Evolutionary conservation across 495 filamentous ascomycete genomes (phyloP).

Genomic region (Aspergillus taichungensis): DNA sequence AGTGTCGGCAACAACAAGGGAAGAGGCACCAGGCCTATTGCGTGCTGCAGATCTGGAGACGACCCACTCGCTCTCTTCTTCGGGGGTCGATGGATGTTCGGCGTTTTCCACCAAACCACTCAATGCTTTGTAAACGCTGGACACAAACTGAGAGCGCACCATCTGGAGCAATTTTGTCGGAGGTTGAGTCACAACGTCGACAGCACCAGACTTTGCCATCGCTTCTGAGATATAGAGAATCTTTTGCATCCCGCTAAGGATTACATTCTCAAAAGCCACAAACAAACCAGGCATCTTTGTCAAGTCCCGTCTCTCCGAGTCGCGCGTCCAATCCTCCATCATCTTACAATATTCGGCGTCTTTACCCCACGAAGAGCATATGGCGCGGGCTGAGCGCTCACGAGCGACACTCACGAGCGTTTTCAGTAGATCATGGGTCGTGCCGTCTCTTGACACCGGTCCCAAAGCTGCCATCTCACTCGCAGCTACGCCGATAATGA

Average conservation of each 20-base stretch:
- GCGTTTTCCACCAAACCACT: slow-evolving; percentile 96
- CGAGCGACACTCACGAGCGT: slow-evolving; percentile 65
- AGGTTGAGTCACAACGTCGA: slow-evolving; percentile 72
- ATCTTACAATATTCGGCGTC: slow-evolving; percentile 84
- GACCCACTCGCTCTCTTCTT: slow-evolving; percentile 50
- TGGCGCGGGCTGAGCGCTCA: slow-evolving; percentile 71
- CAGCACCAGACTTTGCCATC: slow-evolving; percentile 53
- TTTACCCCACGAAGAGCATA: slow-evolving; percentile 76
- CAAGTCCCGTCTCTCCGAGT: slow-evolving; percentile 66
- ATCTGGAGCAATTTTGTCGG: slow-evolving; percentile 74
- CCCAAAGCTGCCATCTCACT: slow-evolving; percentile 73
- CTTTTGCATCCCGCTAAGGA: slow-evolving; percentile 80
- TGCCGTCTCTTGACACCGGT: slow-evolving; percentile 49
- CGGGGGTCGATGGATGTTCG: slow-evolving; percentile 54
- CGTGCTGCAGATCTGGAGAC: slow-evolving; percentile 20
- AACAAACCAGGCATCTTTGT: slow-evolving; percentile 87
- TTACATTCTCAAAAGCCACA: slow-evolving; percentile 63
- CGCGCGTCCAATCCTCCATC: slow-evolving; percentile 84
- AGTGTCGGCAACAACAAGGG: slow-evolving; percentile 39
- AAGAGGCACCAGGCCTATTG: slow-evolving; percentile 22
- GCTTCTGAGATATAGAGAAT: slow-evolving; percentile 88
- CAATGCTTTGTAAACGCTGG: slow-evolving; percentile 81
- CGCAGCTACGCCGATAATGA: slow-evolving; percentile 72
- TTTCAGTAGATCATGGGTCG: slow-evolving; percentile 56
- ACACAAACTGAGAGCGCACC: slow-evolving; percentile 81